Evolutionary conservation across 352 stramenopile genomes (phyloP), one percentile per base, ranked within the genome.

Genomic region (Phytophthora pseudosyringae): DNA sequence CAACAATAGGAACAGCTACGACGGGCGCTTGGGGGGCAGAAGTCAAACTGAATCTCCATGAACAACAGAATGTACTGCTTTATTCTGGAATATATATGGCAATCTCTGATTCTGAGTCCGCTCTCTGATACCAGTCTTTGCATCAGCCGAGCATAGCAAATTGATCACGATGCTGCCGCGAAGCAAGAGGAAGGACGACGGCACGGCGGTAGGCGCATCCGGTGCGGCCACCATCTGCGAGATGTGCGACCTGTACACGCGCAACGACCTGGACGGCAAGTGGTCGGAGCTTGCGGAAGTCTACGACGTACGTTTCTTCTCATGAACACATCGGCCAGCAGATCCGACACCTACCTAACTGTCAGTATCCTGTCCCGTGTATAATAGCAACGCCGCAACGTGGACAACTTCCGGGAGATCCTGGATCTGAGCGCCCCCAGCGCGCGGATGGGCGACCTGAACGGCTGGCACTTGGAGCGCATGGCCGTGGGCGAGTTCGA

Each of bases 401-500:
- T 90, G 28, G 82, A 92, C 59, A 92, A 90, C 47, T 69, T 90
- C 31, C 64, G 69, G 5, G 86, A 94, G 66, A 94, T 94, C 59
- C 59, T 94, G 28, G 78, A 89, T 59, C 64, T 94, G 33, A 91
- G 81, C 41, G 77, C 75, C 8, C 86, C 86, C 0, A 78, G 50
- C 3, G 73, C 73, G 45, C 76, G 86, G 13, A 69, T 94, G 51
- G 80, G 79, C 29, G 81, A 88, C 25, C 63, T 94, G 10, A 91
- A 81, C 13, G 78, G 78, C 13, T 94, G 86, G 86, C 81, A 92
- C 67, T 56, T 94, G 46, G 86, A 94, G 69, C 86, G 86, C 41
- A 94, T 94, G 83, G 86, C 86, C 0, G 82, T 92, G 29, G 83
- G 80, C 13, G 86, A 94, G 65, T 82, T 85, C n/a, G 86, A 73